Conservation (phyloP, 768 basidiomycete species). For the Lactifluus piperatus region DNA sequence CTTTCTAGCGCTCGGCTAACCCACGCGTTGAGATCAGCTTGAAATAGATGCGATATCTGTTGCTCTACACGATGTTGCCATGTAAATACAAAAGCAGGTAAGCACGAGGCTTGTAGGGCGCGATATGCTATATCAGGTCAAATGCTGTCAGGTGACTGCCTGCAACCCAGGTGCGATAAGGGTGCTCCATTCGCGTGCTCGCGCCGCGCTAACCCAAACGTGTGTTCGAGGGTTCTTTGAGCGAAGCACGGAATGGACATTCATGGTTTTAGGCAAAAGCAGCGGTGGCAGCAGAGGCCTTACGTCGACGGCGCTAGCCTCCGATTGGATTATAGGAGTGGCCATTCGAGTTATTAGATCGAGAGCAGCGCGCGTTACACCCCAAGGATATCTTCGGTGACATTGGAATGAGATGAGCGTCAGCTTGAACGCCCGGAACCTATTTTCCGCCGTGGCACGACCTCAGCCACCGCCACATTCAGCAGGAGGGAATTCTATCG, state of each 20-base stretch:
- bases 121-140: constrained; percentile 6
- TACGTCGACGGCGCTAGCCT: constrained; percentile 9
- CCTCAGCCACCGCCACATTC: background rate
- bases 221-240: background rate
- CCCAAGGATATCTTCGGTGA: constrained; percentile 12
- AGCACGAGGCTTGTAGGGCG: constrained; percentile 5
- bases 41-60: background rate
- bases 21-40: background rate
- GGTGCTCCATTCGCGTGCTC: background rate
- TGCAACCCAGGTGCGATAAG: background rate
- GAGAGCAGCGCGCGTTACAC: constrained; percentile 5
- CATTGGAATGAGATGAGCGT: constrained; percentile 2
- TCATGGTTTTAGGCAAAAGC: background rate
- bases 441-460: background rate
- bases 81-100: background rate
- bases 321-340: constrained; percentile 13
- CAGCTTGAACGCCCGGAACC: background rate
- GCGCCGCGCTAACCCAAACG: constrained; percentile 5
- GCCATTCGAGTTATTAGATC: constrained; percentile 2
- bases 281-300: background rate
- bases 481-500: background rate
- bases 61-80: constrained; percentile 10
- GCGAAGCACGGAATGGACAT: background rate
- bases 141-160: constrained; percentile 13
- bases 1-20: background rate